phyloP scores from a whole-genome alignment of 257 asterid species.

The Rehmannia glutinosa region DNA sequence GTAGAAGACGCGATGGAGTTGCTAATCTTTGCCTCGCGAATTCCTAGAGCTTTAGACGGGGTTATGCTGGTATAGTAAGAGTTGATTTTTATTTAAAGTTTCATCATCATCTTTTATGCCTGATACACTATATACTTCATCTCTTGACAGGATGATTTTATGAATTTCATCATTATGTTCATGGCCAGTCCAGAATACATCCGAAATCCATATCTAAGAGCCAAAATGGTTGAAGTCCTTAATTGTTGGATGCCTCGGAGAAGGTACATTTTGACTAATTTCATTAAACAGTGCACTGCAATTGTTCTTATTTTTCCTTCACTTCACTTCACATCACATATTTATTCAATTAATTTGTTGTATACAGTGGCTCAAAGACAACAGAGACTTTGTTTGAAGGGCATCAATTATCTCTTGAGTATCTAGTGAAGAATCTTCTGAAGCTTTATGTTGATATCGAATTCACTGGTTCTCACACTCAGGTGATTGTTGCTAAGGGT shows the following conservation, averaged over 20 bases:
- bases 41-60: constrained; percentile 97
- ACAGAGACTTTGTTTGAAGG: constrained; percentile 86
- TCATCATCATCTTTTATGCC: constrained; percentile 12
- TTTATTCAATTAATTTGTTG: constrained; percentile 15
- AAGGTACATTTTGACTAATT: constrained; percentile 44
- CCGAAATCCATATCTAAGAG: constrained; percentile 93
- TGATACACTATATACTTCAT: constrained; percentile 4
- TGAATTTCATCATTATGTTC: constrained; percentile 98
- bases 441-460: constrained; percentile 96
- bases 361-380: constrained; percentile 78
- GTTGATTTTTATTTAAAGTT: constrained; percentile 7
- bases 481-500: constrained; percentile 50
- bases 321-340: background rate
- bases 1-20: constrained; percentile 97
- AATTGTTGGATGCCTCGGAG: constrained; percentile 97
- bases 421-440: constrained; percentile 83
- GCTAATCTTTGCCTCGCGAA: constrained; percentile 89
- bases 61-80: constrained; percentile 54
- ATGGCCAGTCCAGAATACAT: constrained; percentile 94
- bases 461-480: constrained; percentile 98
- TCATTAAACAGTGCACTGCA: background rate
- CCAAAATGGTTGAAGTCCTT: constrained; percentile 99
- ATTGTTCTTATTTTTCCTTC: background rate
- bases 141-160: constrained; percentile 77
- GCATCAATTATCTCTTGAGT: constrained; percentile 81